Percentiles rank a stretch among this genome's conserved stretches.
These are phyloP conservation scores for Cordyceps cicadae DNA, from an alignment of 2,329 filamentous ascomycete genomes.

Conservation along the genomic window DNA sequence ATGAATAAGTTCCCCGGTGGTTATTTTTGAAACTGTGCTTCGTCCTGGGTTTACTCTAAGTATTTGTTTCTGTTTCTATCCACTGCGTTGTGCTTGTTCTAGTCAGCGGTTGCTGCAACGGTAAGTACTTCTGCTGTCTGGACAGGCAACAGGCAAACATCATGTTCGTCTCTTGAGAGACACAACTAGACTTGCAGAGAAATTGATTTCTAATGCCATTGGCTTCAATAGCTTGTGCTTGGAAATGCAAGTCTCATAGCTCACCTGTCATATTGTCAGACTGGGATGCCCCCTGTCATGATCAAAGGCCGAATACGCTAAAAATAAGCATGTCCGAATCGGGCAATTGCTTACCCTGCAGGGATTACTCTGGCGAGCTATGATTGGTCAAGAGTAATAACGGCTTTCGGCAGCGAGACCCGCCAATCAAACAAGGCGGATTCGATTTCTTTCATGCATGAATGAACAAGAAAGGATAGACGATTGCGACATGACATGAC, in stretches of 20 bases:
- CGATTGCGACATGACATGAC: not conserved
- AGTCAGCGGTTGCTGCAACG: no score
- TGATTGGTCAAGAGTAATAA: slow-evolving; percentile 1
- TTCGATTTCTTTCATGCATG: not conserved
- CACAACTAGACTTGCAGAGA: not conserved
- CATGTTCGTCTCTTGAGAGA: no score
- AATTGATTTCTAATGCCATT: not conserved
- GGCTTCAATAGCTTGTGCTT: no score
- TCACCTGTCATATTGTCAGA: not conserved
- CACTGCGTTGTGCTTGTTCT: no score
- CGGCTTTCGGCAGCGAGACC: not conserved
- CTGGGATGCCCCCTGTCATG: no score
- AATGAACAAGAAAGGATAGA: not conserved
- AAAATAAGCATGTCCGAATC: not conserved
- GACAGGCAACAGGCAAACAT: no score
- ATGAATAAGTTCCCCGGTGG: no score
- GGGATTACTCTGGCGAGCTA: not conserved
- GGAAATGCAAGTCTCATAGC: not conserved
- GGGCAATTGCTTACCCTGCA: not conserved
- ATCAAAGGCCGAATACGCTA: no score
- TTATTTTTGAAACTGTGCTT: no score
- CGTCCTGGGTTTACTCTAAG: no score
- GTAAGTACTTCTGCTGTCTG: no score
- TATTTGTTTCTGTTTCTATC: no score
- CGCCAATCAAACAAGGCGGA: not conserved